Evolutionary conservation across 805 yeast genomes (phyloP).

Genomic region (Kuraishia hungarica): DNA sequence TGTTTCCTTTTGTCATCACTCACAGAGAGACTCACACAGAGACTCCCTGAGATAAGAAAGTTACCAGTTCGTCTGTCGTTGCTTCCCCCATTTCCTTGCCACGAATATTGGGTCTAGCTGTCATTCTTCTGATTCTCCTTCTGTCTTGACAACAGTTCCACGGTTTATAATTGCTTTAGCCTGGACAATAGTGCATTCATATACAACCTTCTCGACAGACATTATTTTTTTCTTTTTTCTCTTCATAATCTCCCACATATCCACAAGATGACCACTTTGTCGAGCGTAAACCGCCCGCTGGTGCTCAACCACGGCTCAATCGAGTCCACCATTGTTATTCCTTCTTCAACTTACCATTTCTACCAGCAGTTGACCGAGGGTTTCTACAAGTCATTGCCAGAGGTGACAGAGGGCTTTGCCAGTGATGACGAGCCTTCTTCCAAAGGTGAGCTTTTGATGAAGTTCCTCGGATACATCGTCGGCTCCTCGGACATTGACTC

Average conservation of each 20-base stretch:
- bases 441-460: slow-evolving; percentile 75
- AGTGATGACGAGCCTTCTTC: slow-evolving; percentile 84
- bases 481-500: slow-evolving; percentile 13
- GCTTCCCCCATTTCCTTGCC: background rate
- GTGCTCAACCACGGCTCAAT: slow-evolving; percentile 77
- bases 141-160: background rate
- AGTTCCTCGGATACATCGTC: slow-evolving; percentile 68
- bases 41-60: too few relatives aligned
- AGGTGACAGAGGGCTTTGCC: slow-evolving; percentile 75
- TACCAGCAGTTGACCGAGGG: slow-evolving; percentile 85
- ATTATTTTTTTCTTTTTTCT: background rate
- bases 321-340: slow-evolving; percentile 83
- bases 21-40: too few relatives aligned
- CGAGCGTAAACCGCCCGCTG: slow-evolving; percentile 60
- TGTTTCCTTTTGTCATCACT: too few relatives aligned
- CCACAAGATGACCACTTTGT: slow-evolving; percentile 2
- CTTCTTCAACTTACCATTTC: slow-evolving; percentile 68
- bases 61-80: background rate
- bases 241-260: background rate
- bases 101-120: background rate
- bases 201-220: background rate
- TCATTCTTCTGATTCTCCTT: background rate
- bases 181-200: background rate
- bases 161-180: too few relatives aligned
- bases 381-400: slow-evolving; percentile 70